These are phyloP conservation scores for Backusella tuberculispora DNA, from an alignment of 192 early-diverging fungal species.

Conservation along the genomic window DNA sequence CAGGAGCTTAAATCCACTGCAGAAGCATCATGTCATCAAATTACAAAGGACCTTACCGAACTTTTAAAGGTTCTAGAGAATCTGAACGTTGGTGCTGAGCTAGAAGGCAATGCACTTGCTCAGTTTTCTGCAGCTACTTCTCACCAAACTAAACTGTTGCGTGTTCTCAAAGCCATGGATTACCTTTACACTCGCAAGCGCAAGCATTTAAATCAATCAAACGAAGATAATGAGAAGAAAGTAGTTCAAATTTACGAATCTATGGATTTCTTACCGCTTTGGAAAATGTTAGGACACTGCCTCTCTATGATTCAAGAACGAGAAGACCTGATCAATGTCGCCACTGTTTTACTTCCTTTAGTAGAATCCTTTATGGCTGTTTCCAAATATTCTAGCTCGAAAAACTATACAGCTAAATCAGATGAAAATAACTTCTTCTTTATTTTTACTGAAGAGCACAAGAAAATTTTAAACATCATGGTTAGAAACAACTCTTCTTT, in stretches of 20 bases:
- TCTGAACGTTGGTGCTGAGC: slow-evolving; percentile 59
- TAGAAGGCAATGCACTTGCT: slow-evolving; percentile 71
- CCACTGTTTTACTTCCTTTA: slow-evolving; percentile 88
- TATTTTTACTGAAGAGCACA: slow-evolving; percentile 89
- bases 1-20: slow-evolving; percentile 74
- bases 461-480: slow-evolving; percentile 96
- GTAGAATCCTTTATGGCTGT: slow-evolving; percentile 99
- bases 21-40: slow-evolving; percentile 63
- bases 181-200: slow-evolving; percentile 69
- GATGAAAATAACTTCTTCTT: slow-evolving; percentile 68
- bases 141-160: slow-evolving; percentile 87
- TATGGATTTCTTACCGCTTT: slow-evolving; percentile 65
- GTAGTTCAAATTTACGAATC: slow-evolving; percentile 52
- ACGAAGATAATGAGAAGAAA: slow-evolving; percentile 47
- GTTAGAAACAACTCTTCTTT: slow-evolving; percentile 95
- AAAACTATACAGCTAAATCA: slow-evolving; percentile 17
- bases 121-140: slow-evolving; percentile 84
- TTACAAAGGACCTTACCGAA: slow-evolving; percentile 71
- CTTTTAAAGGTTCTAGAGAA: slow-evolving; percentile 62
- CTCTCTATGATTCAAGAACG: slow-evolving; percentile 73
- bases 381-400: slow-evolving; percentile 78
- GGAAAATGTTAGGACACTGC: slow-evolving; percentile 76
- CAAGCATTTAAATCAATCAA: background rate
- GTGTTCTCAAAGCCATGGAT: slow-evolving; percentile 93
- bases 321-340: slow-evolving; percentile 82